Percentiles rank a stretch among this genome's conserved stretches.
These are phyloP conservation scores for Annulohypoxylon stygium DNA, from an alignment of 495 filamentous ascomycete genomes.

Conservation along the genomic window DNA sequence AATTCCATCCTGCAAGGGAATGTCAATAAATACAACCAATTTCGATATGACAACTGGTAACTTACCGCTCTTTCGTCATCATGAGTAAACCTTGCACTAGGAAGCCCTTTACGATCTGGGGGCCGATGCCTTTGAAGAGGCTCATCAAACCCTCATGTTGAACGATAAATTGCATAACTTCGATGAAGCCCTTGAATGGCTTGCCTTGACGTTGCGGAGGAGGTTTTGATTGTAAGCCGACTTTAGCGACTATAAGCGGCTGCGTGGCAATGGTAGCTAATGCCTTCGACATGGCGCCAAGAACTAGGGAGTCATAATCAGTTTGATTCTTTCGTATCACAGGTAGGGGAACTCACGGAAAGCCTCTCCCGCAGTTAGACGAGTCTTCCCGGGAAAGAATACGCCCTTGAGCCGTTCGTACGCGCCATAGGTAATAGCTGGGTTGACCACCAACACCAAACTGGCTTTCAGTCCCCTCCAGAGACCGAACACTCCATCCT, in stretches of 20 bases:
- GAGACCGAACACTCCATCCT: constrained; percentile 89
- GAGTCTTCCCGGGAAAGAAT: constrained; percentile 82
- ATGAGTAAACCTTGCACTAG: constrained; percentile 95
- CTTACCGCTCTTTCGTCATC: constrained; percentile 99
- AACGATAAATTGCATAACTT: constrained; percentile 94
- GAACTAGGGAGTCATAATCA: constrained; percentile 65
- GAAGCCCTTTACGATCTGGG: constrained; percentile 92
- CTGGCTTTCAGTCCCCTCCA: constrained; percentile 98
- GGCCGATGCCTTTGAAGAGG: constrained; percentile 96
- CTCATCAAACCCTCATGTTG: constrained; percentile 85
- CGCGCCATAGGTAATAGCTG: constrained; percentile 97
- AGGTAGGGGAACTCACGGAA: constrained; percentile 74
- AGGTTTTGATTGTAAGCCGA: constrained; percentile 92
- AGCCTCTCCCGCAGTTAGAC: constrained; percentile 86
- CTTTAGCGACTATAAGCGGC: constrained; percentile 97
- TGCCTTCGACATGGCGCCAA: constrained; percentile 93
- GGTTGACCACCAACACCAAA: constrained; percentile 95
- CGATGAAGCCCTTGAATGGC: constrained; percentile 92
- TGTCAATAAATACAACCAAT: constrained; percentile 40
- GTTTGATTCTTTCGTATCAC: neutral
- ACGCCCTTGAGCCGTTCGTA: constrained; percentile 89
- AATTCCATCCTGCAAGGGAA: constrained; percentile 80
- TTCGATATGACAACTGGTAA: constrained; percentile 10
- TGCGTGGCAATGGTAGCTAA: constrained; percentile 94
- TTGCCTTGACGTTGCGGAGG: constrained; percentile 87